Base-by-base conservation (phyloP, 345 rosid genomes). In the Eucalyptus sp. region DNA sequence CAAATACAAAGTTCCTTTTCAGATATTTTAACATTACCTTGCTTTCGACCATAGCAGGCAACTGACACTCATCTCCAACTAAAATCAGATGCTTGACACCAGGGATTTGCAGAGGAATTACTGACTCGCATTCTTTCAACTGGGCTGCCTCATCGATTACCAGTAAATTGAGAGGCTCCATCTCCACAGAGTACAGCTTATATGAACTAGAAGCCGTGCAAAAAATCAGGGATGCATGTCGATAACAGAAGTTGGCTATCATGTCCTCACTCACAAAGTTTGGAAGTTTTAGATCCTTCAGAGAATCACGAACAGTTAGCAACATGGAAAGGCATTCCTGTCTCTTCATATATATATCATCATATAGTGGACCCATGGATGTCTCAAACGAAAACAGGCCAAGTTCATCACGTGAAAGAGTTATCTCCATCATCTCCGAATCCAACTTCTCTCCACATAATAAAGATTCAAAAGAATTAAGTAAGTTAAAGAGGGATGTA, bases 141-240 rank as follows among this genome's bases (percentile, higher is more conserved):
- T 95, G 97, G 13, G 95, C 95, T 46, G 97, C 97, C 92, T 95
- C 97, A 37, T 95, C 96, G 27, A 95, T 93, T 5, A 95, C 93
- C 89, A 95, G 87, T 52, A 93, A 51, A 29, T 92, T 56, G 64
- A 93, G 87, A 20, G 94, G 94, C 71, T 89, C 49, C 89, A 91
- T 88, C 9, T 37, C 80, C 18, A 81, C 41, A 2, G 86, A 29
- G 84, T 90, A 86, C 86, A 95, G 91, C 84, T 92, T 92, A 66
- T 31, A 87, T 24, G 95, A 93, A 51, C 89, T 87, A 13, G 92
- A 91, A 49, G 93, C 92, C 16, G 95, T 95, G 89, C 93, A 94
- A 50, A 94, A 92, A 51, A 94, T 50, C 50, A 94, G 52, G 5
- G 91, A 68, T 11, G 95, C 93, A 15, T 4, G 89, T 64, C 87